Percentiles rank a stretch among this genome's conserved stretches.
Evolutionary conservation across 352 stramenopile genomes (phyloP).

Genomic region (Phytophthora nicotianae): DNA sequence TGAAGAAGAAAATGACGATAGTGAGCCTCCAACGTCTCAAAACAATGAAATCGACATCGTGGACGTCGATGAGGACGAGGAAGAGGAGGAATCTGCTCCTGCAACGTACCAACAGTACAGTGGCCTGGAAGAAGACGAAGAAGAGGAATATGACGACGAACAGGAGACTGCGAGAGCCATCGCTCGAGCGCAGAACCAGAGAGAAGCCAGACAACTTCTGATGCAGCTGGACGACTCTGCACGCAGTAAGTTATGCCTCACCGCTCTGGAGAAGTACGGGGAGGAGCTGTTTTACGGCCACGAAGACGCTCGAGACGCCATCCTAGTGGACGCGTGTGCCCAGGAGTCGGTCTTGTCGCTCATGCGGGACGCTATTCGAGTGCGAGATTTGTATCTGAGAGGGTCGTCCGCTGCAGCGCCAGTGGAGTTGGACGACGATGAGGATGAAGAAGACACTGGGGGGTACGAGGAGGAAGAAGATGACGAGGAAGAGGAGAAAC

Average conservation of each 20-base stretch:
- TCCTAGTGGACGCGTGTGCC: slow-evolving; percentile 65
- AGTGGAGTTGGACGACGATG: slow-evolving; percentile 66
- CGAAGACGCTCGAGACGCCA: slow-evolving; percentile 59
- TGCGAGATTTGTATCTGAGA: slow-evolving; percentile 50
- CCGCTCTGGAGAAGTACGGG: slow-evolving; percentile 69
- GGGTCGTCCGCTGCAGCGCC: slow-evolving; percentile 56
- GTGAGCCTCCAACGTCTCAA: slow-evolving; percentile 26
- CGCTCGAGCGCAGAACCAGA: slow-evolving; percentile 52
- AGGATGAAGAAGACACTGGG: slow-evolving; percentile 42
- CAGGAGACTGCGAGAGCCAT: slow-evolving; percentile 35
- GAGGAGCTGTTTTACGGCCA: slow-evolving; percentile 71
- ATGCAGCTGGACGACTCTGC: slow-evolving; percentile 57
- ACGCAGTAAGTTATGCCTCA: slow-evolving; percentile 62
- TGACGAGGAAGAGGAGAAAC: slow-evolving; percentile 34
- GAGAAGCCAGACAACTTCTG: slow-evolving; percentile 54
- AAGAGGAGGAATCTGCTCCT: slow-evolving; percentile 18
- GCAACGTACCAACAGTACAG: slow-evolving; percentile 11
- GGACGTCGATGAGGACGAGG: slow-evolving; percentile 42
- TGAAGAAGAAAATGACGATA: slow-evolving; percentile 20
- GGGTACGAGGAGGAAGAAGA: slow-evolving; percentile 41
- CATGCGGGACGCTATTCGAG: slow-evolving; percentile 59
- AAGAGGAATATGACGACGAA: slow-evolving; percentile 46
- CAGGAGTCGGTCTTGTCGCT: slow-evolving; percentile 61
- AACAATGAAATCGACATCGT: slow-evolving; percentile 51
- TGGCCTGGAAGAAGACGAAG: slow-evolving; percentile 30